Percentiles rank a stretch among this genome's conserved stretches.
These are phyloP conservation scores for Takashimella tepidaria DNA, from an alignment of 1,284 basidiomycete genomes.

Conservation along the genomic window DNA sequence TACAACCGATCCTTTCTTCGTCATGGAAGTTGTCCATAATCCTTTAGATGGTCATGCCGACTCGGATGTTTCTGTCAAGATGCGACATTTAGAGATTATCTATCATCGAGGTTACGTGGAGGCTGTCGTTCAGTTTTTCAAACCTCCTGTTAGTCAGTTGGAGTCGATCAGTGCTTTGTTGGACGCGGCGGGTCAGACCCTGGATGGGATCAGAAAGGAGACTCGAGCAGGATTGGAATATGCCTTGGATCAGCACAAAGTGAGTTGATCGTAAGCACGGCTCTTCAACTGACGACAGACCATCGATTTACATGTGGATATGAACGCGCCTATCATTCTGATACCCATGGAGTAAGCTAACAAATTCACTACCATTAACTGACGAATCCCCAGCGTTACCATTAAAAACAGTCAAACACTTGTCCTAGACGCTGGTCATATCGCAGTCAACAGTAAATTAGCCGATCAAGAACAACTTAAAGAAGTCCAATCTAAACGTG, in stretches of 20 bases:
- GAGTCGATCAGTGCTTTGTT: slow-evolving; percentile 89
- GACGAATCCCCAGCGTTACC: slow-evolving; percentile 53
- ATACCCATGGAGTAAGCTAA: slow-evolving; percentile 72
- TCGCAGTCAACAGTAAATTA: slow-evolving; percentile 84
- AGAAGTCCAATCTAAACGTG: slow-evolving; percentile 77
- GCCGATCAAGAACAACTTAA: slow-evolving; percentile 78
- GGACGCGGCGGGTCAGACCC: slow-evolving; percentile 85
- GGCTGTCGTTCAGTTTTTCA: slow-evolving; percentile 87
- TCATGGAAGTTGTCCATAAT: slow-evolving; percentile 85
- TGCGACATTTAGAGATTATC: slow-evolving; percentile 97
- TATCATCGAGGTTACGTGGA: slow-evolving; percentile 95
- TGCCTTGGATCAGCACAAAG: slow-evolving; percentile 58
- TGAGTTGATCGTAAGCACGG: slow-evolving; percentile 13
- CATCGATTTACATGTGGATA: slow-evolving; percentile 88
- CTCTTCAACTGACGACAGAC: slow-evolving; percentile 52
- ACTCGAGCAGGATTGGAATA: slow-evolving; percentile 92
- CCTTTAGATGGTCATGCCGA: slow-evolving; percentile 92
- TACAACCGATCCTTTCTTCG: slow-evolving; percentile 75
- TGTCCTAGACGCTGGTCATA: slow-evolving; percentile 94
- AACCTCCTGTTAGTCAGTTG: slow-evolving; percentile 88
- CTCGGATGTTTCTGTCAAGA: slow-evolving; percentile 78
- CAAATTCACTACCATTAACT: too few species aligned
- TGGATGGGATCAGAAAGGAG: slow-evolving; percentile 92
- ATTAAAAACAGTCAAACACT: slow-evolving; percentile 75
- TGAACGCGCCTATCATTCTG: slow-evolving; percentile 97